Conservation (phyloP, 306 rosid species). For the Sechiopsis laciniata region DNA sequence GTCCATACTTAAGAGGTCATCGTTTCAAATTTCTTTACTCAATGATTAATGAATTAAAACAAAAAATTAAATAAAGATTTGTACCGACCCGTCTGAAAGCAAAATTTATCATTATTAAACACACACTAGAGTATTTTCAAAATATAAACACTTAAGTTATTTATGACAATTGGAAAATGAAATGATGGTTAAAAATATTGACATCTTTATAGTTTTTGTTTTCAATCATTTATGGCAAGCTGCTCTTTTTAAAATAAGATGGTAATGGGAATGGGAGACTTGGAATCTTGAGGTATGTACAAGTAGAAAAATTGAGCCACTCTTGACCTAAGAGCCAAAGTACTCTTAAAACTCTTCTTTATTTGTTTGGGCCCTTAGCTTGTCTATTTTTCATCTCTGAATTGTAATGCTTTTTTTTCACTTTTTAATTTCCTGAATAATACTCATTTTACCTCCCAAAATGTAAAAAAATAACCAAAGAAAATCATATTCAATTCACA, state of each 20-base stretch:
- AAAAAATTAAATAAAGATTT: too few species aligned
- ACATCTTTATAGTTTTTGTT: neutral
- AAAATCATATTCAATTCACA: too few species aligned
- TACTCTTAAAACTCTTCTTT: neutral
- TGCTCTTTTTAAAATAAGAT: neutral
- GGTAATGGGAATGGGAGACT: conserved; percentile 2
- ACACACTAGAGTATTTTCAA: too few species aligned
- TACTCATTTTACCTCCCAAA: too few species aligned
- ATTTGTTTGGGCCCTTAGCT: neutral
- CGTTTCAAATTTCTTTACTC: too few species aligned
- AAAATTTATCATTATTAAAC: too few species aligned
- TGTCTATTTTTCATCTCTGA: neutral
- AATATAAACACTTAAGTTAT: neutral
- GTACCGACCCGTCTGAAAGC: too few species aligned
- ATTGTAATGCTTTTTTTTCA: neutral
- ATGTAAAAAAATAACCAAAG: too few species aligned
- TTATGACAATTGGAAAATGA: neutral
- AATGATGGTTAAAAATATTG: neutral
- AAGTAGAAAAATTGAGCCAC: neutral
- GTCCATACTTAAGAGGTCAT: too few species aligned
- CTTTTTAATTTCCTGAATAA: too few species aligned
- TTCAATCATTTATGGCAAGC: neutral
- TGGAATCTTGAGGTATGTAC: neutral
- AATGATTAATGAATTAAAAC: too few species aligned
- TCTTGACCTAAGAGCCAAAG: neutral